phyloP scores from a whole-genome alignment of 2,329 filamentous ascomycete genomes.

The Tolypocladium ophioglossoides region DNA sequence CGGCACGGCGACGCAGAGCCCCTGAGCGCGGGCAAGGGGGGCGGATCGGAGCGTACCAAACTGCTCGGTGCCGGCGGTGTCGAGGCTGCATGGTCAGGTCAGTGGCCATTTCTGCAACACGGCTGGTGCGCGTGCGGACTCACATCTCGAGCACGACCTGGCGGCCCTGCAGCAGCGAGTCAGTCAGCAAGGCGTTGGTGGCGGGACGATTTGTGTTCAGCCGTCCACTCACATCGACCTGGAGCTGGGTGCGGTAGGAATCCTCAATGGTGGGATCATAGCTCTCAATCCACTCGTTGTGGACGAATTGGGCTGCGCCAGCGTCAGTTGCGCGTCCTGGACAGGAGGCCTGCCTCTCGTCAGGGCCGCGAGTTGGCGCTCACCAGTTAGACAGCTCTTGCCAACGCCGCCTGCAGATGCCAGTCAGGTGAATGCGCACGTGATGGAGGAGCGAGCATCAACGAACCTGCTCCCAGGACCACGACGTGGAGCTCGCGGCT shows the following conservation, averaged over 20 bases:
- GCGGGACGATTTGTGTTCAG: not conserved
- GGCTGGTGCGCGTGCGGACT: slow-evolving; percentile 18
- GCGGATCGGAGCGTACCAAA: slow-evolving; percentile 50
- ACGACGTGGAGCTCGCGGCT: slow-evolving; percentile 77
- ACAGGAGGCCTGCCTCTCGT: too few species aligned
- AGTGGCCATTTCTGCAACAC: slow-evolving; percentile 3
- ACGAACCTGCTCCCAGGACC: slow-evolving; percentile 66
- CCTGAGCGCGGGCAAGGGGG: not conserved
- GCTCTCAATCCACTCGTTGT: slow-evolving; percentile 88
- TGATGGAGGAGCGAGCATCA: slow-evolving; percentile 1
- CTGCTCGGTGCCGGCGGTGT: slow-evolving; percentile 86
- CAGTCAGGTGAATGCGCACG: slow-evolving; percentile 18
- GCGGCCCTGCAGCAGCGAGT: slow-evolving; percentile 50
- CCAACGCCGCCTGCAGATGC: slow-evolving; percentile 63
- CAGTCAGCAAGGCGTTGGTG: slow-evolving; percentile 11
- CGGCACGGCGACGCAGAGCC: not conserved
- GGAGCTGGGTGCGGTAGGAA: slow-evolving; percentile 62
- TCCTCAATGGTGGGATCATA: slow-evolving; percentile 74
- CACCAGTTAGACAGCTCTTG: slow-evolving; percentile 87
- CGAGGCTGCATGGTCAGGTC: slow-evolving; percentile 44
- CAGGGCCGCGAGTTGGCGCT: too few species aligned
- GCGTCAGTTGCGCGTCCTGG: not conserved
- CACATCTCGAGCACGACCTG: slow-evolving; percentile 87
- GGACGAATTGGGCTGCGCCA: slow-evolving; percentile 71
- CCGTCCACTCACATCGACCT: slow-evolving; percentile 65